A percentile compares a stretch with the other conserved stretches of the same genome.
phyloP scores from a whole-genome alignment of 169 alveolate genomes.

The Plasmodium blacklocki region DNA sequence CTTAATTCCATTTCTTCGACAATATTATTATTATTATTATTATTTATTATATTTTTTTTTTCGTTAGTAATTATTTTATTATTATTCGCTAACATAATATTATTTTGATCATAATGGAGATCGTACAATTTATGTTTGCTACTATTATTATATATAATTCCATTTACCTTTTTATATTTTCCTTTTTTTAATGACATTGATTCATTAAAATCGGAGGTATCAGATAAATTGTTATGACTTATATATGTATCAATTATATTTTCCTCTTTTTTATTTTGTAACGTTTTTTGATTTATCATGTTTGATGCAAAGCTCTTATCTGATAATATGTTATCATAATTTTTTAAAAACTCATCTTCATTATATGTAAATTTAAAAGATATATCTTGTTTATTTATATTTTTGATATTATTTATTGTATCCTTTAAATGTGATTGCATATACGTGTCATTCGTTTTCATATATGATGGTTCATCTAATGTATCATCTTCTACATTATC shows the following conservation, averaged over 20 bases:
- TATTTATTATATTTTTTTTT: too few relatives aligned
- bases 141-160: too few relatives aligned
- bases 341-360: conserved; percentile 10
- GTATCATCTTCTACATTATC: too few relatives aligned
- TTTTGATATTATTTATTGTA: conserved; percentile 49
- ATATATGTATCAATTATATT: neutral
- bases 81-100: too few relatives aligned
- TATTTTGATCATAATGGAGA: too few relatives aligned
- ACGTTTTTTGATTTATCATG: conserved; percentile 14
- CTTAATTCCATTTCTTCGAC: conserved; percentile 31
- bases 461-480: neutral
- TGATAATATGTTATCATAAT: conserved; percentile 27
- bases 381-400: conserved; percentile 46
- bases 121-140: too few relatives aligned
- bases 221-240: neutral
- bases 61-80: too few relatives aligned
- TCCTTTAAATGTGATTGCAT: conserved; percentile 20
- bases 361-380: conserved; percentile 40
- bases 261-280: neutral
- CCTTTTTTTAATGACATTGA: too few relatives aligned
- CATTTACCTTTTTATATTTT: too few relatives aligned
- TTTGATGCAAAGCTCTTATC: conserved; percentile 14
- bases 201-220: too few relatives aligned
- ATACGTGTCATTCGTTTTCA: neutral
- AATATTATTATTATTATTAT: conserved; percentile 2